A percentile compares a stretch with the other conserved stretches of the same genome.
Conservation (phyloP, 2,329 filamentous ascomycete species). For the Hortaea werneckii region DNA sequence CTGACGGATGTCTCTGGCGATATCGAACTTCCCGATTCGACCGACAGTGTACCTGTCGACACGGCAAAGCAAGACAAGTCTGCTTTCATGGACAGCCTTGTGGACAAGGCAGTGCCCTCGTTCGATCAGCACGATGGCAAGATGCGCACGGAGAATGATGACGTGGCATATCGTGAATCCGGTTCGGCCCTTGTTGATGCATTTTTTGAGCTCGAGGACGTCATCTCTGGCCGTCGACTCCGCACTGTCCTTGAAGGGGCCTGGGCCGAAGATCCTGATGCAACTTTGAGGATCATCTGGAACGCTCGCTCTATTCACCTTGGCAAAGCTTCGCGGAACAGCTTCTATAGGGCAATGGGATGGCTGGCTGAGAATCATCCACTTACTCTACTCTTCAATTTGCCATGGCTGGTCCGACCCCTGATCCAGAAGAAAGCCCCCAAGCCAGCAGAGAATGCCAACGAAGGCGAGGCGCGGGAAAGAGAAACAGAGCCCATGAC, state of each 20-base stretch:
- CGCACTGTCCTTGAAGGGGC: slow-evolving; percentile 36
- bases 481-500: no score
- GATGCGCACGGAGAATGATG: slow-evolving; percentile 44
- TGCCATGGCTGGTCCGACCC: slow-evolving; percentile 47
- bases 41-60: not conserved
- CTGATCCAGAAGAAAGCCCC: slow-evolving; percentile 45
- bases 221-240: slow-evolving; percentile 29
- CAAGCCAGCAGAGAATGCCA: slow-evolving; percentile 18
- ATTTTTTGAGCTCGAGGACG: slow-evolving; percentile 42
- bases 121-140: slow-evolving; percentile 23
- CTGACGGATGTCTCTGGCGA: not conserved
- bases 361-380: slow-evolving; percentile 49
- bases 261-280: slow-evolving; percentile 40
- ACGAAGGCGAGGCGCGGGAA: slow-evolving; percentile 19
- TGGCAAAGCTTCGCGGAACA: slow-evolving; percentile 42
- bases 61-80: slow-evolving; percentile 1
- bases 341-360: slow-evolving; percentile 36
- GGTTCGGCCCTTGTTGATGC: slow-evolving; percentile 41
- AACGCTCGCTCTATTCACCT: slow-evolving; percentile 52
- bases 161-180: slow-evolving; percentile 40
- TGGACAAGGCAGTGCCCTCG: slow-evolving; percentile 8
- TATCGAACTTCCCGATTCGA: not conserved
- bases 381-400: slow-evolving; percentile 42
- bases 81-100: slow-evolving; percentile 13
- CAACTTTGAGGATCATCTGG: slow-evolving; percentile 51